Conservation (phyloP, 768 basidiomycete genomes). For the Auriculariales sp. region DNA sequence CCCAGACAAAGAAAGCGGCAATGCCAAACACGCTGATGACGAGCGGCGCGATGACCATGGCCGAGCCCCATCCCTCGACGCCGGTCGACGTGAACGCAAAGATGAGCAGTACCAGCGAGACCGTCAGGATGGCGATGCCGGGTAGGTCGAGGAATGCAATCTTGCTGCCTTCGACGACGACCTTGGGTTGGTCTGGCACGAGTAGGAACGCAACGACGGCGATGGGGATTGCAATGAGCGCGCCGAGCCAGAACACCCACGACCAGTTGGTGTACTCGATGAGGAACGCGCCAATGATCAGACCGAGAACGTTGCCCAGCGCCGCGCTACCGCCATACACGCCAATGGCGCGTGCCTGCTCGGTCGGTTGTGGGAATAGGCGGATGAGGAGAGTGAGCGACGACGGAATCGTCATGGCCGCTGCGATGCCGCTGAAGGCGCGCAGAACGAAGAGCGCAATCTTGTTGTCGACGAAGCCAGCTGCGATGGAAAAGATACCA, state of each 20-base stretch:
- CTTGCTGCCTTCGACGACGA: background rate
- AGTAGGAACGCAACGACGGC: constrained; percentile 18
- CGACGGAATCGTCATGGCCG: constrained; percentile 36
- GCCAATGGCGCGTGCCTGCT: constrained; percentile 33
- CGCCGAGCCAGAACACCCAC: constrained; percentile 38
- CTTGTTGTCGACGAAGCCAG: constrained; percentile 31
- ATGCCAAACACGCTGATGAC: constrained; percentile 27
- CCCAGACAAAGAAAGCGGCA: constrained; percentile 36
- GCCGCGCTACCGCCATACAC: constrained; percentile 31
- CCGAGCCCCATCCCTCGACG: constrained; percentile 31
- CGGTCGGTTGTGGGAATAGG: constrained; percentile 30
- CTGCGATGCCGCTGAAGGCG: constrained; percentile 25
- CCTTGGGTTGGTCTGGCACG: constrained; percentile 16
- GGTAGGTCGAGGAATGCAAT: constrained; percentile 1
- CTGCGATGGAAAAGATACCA: constrained; percentile 27
- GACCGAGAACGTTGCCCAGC: constrained; percentile 28
- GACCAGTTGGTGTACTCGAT: constrained; percentile 25
- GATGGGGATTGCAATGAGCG: constrained; percentile 23
- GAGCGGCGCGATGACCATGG: constrained; percentile 30
- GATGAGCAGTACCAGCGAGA: constrained; percentile 20
- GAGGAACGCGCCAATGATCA: constrained; percentile 29
- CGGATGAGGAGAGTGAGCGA: constrained; percentile 33
- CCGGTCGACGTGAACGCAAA: constrained; percentile 28
- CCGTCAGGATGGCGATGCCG: constrained; percentile 5
- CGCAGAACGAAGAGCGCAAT: constrained; percentile 35